Conservation (phyloP, 2,329 filamentous ascomycete species). For the Nigrospora oryzae region DNA sequence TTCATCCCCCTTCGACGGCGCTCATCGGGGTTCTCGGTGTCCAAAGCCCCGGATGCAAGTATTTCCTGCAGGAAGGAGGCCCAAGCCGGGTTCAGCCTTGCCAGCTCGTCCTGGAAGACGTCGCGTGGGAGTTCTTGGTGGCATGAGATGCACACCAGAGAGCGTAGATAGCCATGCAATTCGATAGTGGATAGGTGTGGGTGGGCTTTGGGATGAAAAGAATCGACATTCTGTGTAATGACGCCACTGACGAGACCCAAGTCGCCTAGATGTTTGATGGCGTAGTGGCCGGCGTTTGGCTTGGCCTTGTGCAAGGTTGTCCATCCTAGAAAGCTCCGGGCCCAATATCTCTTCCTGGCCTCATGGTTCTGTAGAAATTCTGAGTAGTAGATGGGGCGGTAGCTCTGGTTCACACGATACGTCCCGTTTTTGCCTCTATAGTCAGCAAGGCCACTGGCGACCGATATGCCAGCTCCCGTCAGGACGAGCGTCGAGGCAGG, state of each 20-base stretch:
- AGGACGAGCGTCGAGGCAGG: slow-evolving; percentile 39
- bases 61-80: slow-evolving; percentile 65
- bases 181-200: slow-evolving; percentile 69
- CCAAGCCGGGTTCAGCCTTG: slow-evolving; percentile 80
- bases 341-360: slow-evolving; percentile 90
- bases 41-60: slow-evolving; percentile 64
- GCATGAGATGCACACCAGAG: slow-evolving; percentile 75
- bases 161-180: slow-evolving; percentile 83
- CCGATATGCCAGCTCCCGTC: slow-evolving; percentile 86
- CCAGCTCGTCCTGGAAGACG: slow-evolving; percentile 67
- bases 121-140: slow-evolving; percentile 60
- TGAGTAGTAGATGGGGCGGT: slow-evolving; percentile 85
- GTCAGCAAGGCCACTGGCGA: slow-evolving; percentile 86
- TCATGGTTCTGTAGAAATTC: slow-evolving; percentile 81
- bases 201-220: slow-evolving; percentile 76
- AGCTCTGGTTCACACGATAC: slow-evolving; percentile 84
- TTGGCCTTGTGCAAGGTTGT: slow-evolving; percentile 67
- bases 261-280: slow-evolving; percentile 62
- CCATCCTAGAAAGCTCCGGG: slow-evolving; percentile 89
- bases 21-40: slow-evolving; percentile 67
- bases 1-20: slow-evolving; percentile 61
- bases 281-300: slow-evolving; percentile 74
- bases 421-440: slow-evolving; percentile 87
- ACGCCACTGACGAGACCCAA: slow-evolving; percentile 68
- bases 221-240: slow-evolving; percentile 96